Conservation (phyloP, 306 rosid species). For the Bauhinia variegata region DNA sequence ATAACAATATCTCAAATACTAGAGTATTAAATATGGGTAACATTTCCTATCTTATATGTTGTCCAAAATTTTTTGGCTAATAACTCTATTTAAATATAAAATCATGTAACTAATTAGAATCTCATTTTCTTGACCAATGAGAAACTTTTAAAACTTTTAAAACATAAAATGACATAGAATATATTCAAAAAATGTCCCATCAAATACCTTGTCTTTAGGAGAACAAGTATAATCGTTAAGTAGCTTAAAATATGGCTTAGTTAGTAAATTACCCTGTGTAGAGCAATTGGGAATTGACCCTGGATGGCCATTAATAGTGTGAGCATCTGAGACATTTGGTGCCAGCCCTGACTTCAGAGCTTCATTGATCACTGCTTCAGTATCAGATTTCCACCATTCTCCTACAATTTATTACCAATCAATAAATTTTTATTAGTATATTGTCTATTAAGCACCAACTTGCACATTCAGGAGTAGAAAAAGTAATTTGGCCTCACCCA, state of each 20-base stretch:
- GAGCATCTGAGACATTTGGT: slow-evolving; percentile 92
- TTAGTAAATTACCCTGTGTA: slow-evolving; percentile 46
- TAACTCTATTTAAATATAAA: no score
- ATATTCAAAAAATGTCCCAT: no score
- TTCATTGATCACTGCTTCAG: slow-evolving; percentile 80
- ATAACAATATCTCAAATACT: no score
- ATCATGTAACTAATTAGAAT: no score
- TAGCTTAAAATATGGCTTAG: not conserved
- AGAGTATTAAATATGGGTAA: no score
- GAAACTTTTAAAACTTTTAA: no score
- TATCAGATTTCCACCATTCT: slow-evolving; percentile 99
- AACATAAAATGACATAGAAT: no score
- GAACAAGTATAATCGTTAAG: no score
- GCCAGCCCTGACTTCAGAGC: slow-evolving; percentile 79
- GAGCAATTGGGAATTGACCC: slow-evolving; percentile 67
- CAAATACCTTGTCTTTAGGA: no score
- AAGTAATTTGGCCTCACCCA: slow-evolving; percentile 51
- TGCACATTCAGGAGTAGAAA: not conserved
- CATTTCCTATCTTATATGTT: no score
- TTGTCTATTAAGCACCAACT: not conserved
- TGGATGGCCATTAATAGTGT: slow-evolving; percentile 85
- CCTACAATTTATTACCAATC: slow-evolving; percentile 43
- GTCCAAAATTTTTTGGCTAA: no score
- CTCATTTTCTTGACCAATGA: no score
- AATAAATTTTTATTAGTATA: not conserved